Evolutionary conservation across 345 rosid genomes (phyloP), one percentile per base, ranked within the genome.

Genomic region (Alliaria petiolata): DNA sequence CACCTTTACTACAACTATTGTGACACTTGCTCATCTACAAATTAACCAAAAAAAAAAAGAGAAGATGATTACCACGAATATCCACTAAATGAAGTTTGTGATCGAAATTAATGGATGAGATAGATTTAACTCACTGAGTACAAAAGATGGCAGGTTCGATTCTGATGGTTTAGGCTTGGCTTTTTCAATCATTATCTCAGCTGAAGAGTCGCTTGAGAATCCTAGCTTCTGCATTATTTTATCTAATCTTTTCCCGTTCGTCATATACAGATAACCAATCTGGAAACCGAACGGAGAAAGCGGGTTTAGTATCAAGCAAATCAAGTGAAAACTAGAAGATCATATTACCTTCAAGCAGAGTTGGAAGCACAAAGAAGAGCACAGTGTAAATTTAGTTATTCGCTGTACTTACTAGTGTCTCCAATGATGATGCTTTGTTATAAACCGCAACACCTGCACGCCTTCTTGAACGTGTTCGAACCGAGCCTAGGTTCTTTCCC

Each of bases 201-300:
- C 28, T 34, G 93, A 87, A 62, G 81, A 72, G 35, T 80, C 88
- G 2, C 81, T 75, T 4, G 88, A 81, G 76, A 93, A 90, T 78
- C 98, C 97, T 72, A 93, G 65, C 81, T 81, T 86, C 45, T 45
- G 36, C 97, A 93, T 90, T 58, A 90, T 74, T 58, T 90, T 87
- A 31, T 90, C 96, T 80, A 93, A 76, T 58, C 97, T 87, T 20
- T 82, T 83, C 42, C 57, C 81, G 42, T 90, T 80, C 38, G 90
- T 89, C 57, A 93, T 78, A 81, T 90, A 93, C 20, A 93, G 78
- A 80, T 84, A 85, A 55, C 98, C 98, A 78, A 89, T 79, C 98
- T 93, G 62, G 7, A 65, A 13, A 28, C 33, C 49, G 3, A 19
- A 38, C 28, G 17, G 36, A 71, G 35, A 16, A 40, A 43, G 12